Conservation (phyloP, 768 basidiomycete genomes). For the Piloderma croceum region DNA sequence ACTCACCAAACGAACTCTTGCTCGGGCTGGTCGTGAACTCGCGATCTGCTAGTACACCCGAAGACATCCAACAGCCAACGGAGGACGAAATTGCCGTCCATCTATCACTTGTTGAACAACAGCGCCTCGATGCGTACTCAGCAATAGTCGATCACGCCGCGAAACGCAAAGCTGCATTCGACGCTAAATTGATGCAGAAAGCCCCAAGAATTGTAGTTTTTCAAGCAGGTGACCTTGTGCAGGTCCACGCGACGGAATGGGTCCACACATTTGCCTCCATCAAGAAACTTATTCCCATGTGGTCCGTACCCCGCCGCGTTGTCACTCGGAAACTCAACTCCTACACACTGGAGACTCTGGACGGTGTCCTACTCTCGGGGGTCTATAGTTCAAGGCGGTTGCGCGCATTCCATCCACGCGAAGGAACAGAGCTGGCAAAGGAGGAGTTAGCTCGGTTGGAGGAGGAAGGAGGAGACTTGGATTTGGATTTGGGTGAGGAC, state of each 20-base stretch:
- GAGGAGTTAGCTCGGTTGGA: no score
- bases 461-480: no score
- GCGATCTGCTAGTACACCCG: constrained; percentile 4
- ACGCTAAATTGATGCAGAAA: constrained; percentile 14
- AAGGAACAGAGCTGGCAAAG: constrained; percentile 15
- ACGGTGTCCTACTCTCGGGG: constrained; percentile 4
- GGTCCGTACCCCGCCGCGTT: constrained; percentile 24
- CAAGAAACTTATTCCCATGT: constrained; percentile 25
- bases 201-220: constrained; percentile 19
- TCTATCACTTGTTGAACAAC: constrained; percentile 31
- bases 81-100: constrained; percentile 8
- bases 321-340: constrained; percentile 14
- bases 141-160: constrained; percentile 17
- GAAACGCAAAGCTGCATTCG: constrained; percentile 22
- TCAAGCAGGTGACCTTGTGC: constrained; percentile 23
- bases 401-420: constrained; percentile 14
- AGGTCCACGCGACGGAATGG: constrained; percentile 17
- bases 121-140: constrained; percentile 25
- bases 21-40: constrained; percentile 28
- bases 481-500: no score
- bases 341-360: constrained; percentile 18
- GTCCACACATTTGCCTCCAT: constrained; percentile 23
- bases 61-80: constrained; percentile 9
- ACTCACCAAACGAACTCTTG: constrained; percentile 24
- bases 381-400: constrained; percentile 16